These are phyloP conservation scores for Rhodotorula toruloides DNA, from an alignment of 768 basidiomycete species.

Conservation along the genomic window DNA sequence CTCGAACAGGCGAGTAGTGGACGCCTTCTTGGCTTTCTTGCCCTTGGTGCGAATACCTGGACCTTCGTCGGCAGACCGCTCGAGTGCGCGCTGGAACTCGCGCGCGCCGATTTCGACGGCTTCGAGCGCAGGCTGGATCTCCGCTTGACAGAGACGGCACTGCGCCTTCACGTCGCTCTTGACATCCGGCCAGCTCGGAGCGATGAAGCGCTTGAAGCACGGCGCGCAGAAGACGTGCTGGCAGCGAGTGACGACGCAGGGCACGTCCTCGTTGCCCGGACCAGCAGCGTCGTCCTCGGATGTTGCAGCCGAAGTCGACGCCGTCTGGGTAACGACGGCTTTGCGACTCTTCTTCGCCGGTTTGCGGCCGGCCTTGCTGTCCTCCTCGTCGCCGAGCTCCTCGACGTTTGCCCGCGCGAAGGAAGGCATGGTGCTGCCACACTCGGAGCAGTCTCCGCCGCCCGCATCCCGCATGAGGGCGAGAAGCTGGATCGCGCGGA, in stretches of 20 bases:
- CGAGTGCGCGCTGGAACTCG: slow-evolving; percentile 48
- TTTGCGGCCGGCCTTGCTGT: slow-evolving; percentile 8
- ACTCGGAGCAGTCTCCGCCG: slow-evolving; percentile 83
- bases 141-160: slow-evolving; percentile 73
- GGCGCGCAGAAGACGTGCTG: slow-evolving; percentile 84
- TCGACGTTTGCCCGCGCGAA: slow-evolving; percentile 34
- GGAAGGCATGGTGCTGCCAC: slow-evolving; percentile 66
- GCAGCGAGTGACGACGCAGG: slow-evolving; percentile 76
- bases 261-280: background rate
- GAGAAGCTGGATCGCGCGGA: slow-evolving; percentile 73
- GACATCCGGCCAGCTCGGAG: slow-evolving; percentile 68
- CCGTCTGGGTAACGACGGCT: background rate
- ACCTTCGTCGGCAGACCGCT: slow-evolving; percentile 54
- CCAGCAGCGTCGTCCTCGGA: slow-evolving; percentile 23
- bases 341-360: slow-evolving; percentile 1
- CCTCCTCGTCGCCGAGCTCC: slow-evolving; percentile 23
- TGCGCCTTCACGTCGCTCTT: slow-evolving; percentile 55
- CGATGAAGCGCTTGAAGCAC: slow-evolving; percentile 78
- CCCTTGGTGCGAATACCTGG: slow-evolving; percentile 54
- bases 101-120: slow-evolving; percentile 76
- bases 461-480: slow-evolving; percentile 77
- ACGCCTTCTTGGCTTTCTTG: slow-evolving; percentile 51
- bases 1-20: slow-evolving; percentile 39
- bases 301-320: slow-evolving; percentile 12
- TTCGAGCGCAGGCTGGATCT: slow-evolving; percentile 60